Percentiles rank a stretch among this genome's conserved stretches.
Conservation (phyloP, 352 stramenopile species). For the Globisporangium megalacanthum region DNA sequence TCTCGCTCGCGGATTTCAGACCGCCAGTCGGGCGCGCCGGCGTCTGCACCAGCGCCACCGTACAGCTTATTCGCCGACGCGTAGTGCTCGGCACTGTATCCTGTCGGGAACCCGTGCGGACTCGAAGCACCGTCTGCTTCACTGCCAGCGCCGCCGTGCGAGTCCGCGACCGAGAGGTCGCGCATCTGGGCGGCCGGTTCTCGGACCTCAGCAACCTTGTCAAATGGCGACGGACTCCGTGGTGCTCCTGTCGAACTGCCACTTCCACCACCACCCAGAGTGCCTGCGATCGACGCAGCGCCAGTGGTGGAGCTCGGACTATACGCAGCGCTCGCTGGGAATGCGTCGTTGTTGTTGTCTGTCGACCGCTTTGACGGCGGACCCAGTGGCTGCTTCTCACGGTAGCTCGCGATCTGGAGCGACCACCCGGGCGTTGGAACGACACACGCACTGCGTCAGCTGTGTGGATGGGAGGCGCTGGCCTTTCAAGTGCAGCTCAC, state of each 20-base stretch:
- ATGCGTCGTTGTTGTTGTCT: slow-evolving; percentile 32
- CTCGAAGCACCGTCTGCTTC: slow-evolving; percentile 1
- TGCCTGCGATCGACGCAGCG: background rate
- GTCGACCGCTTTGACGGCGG: slow-evolving; percentile 9
- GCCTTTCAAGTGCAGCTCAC: background rate
- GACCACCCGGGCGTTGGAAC: background rate
- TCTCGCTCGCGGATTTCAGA: slow-evolving; percentile 63
- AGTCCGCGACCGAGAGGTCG: slow-evolving; percentile 11
- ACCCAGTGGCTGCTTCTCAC: slow-evolving; percentile 47
- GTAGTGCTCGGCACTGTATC: slow-evolving; percentile 14
- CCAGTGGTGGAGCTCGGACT: background rate
- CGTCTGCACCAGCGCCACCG: slow-evolving; percentile 10
- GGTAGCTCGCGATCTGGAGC: slow-evolving; percentile 76
- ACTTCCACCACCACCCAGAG: background rate
- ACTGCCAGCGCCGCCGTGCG: background rate
- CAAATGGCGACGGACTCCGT: slow-evolving; percentile 4
- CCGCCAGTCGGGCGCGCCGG: slow-evolving; percentile 9
- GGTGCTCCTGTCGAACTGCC: slow-evolving; percentile 2
- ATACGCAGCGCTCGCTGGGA: background rate
- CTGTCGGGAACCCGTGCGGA: background rate
- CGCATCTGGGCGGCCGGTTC: slow-evolving; percentile 24
- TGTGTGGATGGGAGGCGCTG: too few relatives aligned
- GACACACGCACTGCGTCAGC: background rate
- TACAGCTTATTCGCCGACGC: slow-evolving; percentile 5
- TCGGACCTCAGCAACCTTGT: slow-evolving; percentile 37